Evolutionary conservation across 257 asterid genomes (phyloP), one percentile per base, ranked within the genome.

Genomic region (Solanum raphanifolium): DNA sequence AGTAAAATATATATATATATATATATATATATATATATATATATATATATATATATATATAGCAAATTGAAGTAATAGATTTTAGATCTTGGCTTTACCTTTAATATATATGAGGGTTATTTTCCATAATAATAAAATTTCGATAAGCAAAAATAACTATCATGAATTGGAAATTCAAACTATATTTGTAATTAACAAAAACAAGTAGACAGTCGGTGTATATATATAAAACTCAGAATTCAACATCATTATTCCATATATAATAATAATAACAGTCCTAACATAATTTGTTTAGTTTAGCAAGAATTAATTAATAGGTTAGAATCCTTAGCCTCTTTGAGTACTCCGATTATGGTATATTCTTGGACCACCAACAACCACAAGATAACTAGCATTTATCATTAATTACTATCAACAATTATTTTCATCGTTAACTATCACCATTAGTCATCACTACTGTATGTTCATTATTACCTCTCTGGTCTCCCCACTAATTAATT

Each of bases 401-500:
- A 3, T 25, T 4, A 2, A 65, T 65, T 4, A 11, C 4, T 65
- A 68, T 27, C 10, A 5, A 68, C 3, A 27, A 68, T 68, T 29
- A 27, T 29, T 13, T 68, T 68, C 1, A 29, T 68, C 11, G 3
- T 6, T 7, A 29, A 69, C 9, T 7, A 31, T 31, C 13, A 31
- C 2, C 0, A 6, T 62, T 23, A 62, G 2, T 62, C 0, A 13
- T 29, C 0, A 69, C 1, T 16, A 69, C 1, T 16, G 7, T 1
- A 15, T 3, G 1, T 8, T 13, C 15, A 68, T 68, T 12, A 27
- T 29, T 13, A 65, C 73, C 3, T 27, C 18, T 5, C 8, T 5
- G 3, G 2, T 48, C 58, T 48, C 58, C 7, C 58, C 58, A 13
- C 58, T 3, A 1, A 3, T 21, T 10, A 58, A 8, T 21, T 10